Evolutionary conservation across 2,329 filamentous ascomycete genomes (phyloP), one percentile per base, ranked within the genome.

Genomic region (Arthroderma uncinatum): DNA sequence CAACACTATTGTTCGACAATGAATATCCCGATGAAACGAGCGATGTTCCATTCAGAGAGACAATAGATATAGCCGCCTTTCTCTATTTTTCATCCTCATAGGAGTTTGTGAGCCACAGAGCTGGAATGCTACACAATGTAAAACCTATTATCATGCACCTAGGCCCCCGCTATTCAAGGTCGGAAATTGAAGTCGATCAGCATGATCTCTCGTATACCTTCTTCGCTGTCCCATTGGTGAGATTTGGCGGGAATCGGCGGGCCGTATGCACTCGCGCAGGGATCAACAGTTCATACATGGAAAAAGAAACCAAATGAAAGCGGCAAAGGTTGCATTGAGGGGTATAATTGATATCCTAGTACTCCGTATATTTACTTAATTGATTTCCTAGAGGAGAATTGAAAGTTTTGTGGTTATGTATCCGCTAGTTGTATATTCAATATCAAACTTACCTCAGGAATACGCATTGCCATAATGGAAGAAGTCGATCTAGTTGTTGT

Each of bases 401-500:
- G n/a, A n/a, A n/a, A n/a, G n/a, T n/a, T n/a, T n/a, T n/a, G n/a
- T n/a, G n/a, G n/a, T n/a, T n/a, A n/a, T n/a, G n/a, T n/a, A n/a
- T n/a, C n/a, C n/a, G n/a, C n/a, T n/a, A n/a, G n/a, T n/a, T n/a
- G n/a, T n/a, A n/a, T n/a, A n/a, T n/a, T n/a, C n/a, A n/a, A n/a
- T n/a, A n/a, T n/a, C n/a, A n/a, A n/a, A n/a, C n/a, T n/a, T n/a
- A n/a, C n/a, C 39, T 42, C 16, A 7, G 39, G 16, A 42, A 19
- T 42, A 19, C 19, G 39, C 8, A 42, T 23, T 36, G 16, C 9
- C 25, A 37, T n/a, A 19, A 53, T 53, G 50, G 56, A 57, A 36
- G 25, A 12, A 54, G 21, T 44, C 65, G 70, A 73, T 59, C 59
- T 74, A 30, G 62, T 73, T 2, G 66, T 74, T 21, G 62, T 74